Evolutionary conservation across 257 asterid species (phyloP), one percentile per base, ranked within the genome.

Genomic region (Cruciata laevipes): DNA sequence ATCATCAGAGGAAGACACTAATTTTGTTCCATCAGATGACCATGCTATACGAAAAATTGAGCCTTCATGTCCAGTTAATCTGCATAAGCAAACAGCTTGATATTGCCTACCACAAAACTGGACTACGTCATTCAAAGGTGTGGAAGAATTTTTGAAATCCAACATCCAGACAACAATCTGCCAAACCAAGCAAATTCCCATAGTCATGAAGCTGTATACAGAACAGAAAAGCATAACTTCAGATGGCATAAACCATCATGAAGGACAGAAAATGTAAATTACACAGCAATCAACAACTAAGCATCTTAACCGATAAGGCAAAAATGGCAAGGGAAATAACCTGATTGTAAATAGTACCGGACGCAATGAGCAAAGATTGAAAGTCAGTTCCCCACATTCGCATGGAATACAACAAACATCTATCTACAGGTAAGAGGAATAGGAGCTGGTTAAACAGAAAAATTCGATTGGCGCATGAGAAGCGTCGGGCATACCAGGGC

Each of bases 281-380:
- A 17, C 12, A 10, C 16, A 30, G 30, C 16, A 58, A 30, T 58
- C 33, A 58, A 12, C 31, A 58, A 58, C 6, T 14, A 10, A 10
- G 7, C 18, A 58, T 9, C 31, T 56, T 25, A 58, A 58, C 24
- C 31, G 0, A 10, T 14, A 30, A 27, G 16, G 40, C 10, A 14
- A 20, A 18, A 42, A 42, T 16, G 32, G 40, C 32, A 23, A 32
- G 18, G 20, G 6, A 38, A 65, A 25, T 66, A 76, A 93, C 98
- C 98, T 89, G 96, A 60, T 93, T 93, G 74, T 78, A 88, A 77
- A 93, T 93, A 30, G 99, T 93, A 65, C 99, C 99, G 21, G 99
- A 89, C 71, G 99, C 99, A 70, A 93, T 71, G 6, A 53, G 78
- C 78, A 93, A 91, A 69, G 88, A 75, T 66, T 83, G 89, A 76